phyloP scores from a whole-genome alignment of 2,329 filamentous ascomycete species.

The Colletotrichum eremochloae region DNA sequence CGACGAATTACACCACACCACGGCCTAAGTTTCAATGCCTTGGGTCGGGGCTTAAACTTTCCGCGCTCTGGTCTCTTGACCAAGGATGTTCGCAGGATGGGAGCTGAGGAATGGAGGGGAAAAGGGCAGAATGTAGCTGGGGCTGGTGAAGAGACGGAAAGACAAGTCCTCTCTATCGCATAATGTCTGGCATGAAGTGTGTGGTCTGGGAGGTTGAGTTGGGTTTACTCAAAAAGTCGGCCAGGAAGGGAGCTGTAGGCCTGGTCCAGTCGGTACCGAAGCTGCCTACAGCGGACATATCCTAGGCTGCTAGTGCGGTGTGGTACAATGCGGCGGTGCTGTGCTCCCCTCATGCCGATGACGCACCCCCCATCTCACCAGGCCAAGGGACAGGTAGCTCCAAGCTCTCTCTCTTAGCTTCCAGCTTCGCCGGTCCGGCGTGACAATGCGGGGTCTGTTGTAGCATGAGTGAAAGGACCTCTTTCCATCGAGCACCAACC shows the following conservation, averaged over 20 bases:
- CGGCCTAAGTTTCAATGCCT: constrained; percentile 37
- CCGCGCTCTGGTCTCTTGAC: constrained; percentile 34
- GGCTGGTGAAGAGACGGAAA: neutral
- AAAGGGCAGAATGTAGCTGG: neutral
- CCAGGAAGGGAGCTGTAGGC: constrained; percentile 26
- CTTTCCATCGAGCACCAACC: constrained; percentile 8
- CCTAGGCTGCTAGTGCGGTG: neutral
- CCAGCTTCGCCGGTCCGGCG: constrained; percentile 30
- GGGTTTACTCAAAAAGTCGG: constrained; percentile 1
- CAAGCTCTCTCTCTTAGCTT: constrained; percentile 8
- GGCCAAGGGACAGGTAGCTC: neutral
- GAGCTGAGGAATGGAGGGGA: neutral
- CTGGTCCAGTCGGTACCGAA: constrained; percentile 12
- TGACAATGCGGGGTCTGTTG: constrained; percentile 40
- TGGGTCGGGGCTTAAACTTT: constrained; percentile 37
- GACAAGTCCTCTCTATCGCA: neutral
- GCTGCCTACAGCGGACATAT: neutral
- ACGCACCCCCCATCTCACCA: constrained; percentile 32
- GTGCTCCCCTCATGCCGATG: constrained; percentile 22
- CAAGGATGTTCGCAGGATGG: constrained; percentile 6
- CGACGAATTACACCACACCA: constrained; percentile 13
- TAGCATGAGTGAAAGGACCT: constrained; percentile 39
- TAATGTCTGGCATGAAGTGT: neutral
- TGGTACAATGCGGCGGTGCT: neutral
- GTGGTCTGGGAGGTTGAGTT: constrained; percentile 15